phyloP scores from a whole-genome alignment of 805 yeast species.

The Saitoella complicata region DNA sequence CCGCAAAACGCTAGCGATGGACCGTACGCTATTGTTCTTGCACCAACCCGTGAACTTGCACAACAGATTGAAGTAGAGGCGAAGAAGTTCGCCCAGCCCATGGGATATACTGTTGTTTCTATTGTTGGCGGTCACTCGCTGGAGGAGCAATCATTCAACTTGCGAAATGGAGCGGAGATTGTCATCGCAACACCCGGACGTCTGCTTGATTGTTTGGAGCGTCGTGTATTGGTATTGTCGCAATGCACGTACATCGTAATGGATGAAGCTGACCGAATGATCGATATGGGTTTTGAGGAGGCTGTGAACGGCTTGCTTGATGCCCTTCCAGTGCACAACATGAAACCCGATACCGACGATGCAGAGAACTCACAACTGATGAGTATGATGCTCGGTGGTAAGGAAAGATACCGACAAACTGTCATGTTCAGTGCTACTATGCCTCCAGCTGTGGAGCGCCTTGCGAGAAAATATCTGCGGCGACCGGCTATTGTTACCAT shows the following conservation, averaged over 20 bases:
- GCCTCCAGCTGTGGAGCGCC: slow-evolving; percentile 52
- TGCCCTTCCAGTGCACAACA: slow-evolving; percentile 33
- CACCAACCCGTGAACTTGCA: slow-evolving; percentile 90
- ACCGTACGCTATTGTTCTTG: slow-evolving; percentile 58
- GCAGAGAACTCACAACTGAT: slow-evolving; percentile 11
- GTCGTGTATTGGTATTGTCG: slow-evolving; percentile 42
- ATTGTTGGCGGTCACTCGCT: slow-evolving; percentile 84
- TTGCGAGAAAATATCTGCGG: slow-evolving; percentile 45
- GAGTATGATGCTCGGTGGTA: slow-evolving; percentile 13
- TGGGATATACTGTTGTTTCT: slow-evolving; percentile 32
- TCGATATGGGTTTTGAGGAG: slow-evolving; percentile 83
- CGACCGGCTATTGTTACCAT: slow-evolving; percentile 50
- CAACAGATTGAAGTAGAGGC: slow-evolving; percentile 66
- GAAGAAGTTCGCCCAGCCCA: slow-evolving; percentile 28
- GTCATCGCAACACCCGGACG: slow-evolving; percentile 93
- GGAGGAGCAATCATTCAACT: slow-evolving; percentile 47
- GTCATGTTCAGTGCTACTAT: slow-evolving; percentile 94
- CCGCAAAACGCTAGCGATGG: slow-evolving; percentile 40
- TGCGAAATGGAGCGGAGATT: slow-evolving; percentile 53
- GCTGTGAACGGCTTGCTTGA: slow-evolving; percentile 48
- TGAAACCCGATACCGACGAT: slow-evolving; percentile 23
- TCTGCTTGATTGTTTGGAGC: slow-evolving; percentile 60
- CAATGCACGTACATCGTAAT: slow-evolving; percentile 54
- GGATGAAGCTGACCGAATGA: slow-evolving; percentile 95
- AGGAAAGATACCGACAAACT: slow-evolving; percentile 32